Percentiles rank a stretch among this genome's conserved stretches.
Evolutionary conservation across 768 basidiomycete genomes (phyloP).

Genomic region (Chalciporus sphaerocephalus): DNA sequence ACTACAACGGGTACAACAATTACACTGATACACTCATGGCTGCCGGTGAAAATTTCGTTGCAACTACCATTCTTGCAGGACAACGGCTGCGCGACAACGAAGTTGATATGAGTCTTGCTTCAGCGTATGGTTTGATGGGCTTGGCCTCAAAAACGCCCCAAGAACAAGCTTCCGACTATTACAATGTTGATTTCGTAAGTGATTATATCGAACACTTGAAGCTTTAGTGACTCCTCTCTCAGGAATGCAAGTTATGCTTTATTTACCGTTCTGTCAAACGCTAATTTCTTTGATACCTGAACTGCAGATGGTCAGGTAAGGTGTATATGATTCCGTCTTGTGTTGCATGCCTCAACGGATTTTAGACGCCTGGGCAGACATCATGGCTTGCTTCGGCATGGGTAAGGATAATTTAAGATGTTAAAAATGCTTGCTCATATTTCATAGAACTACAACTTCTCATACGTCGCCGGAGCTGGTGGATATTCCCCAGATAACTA

Average conservation of each 20-base stretch:
- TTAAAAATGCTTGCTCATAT: not conserved
- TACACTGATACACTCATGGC: conserved; percentile 42
- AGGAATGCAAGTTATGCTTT: conserved; percentile 29
- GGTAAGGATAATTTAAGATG: conserved; percentile 34
- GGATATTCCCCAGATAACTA: conserved; percentile 55
- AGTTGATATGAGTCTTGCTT: conserved; percentile 51
- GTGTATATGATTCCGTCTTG: not conserved
- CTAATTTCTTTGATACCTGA: conserved; percentile 4
- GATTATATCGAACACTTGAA: not conserved
- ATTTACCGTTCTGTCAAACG: rapidly evolving
- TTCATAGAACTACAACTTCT: conserved; percentile 57
- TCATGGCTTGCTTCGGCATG: conserved; percentile 60
- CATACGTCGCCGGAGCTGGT: conserved; percentile 45
- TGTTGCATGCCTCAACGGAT: conserved; percentile 26
- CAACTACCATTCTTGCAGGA: conserved; percentile 36
- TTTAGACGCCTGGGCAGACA: conserved; percentile 55
- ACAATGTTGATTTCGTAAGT: conserved; percentile 38
- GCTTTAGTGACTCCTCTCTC: conserved; percentile 2
- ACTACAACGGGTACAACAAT: conserved; percentile 46
- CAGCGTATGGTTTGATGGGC: conserved; percentile 52
- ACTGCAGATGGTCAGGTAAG: conserved; percentile 29
- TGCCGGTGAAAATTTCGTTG: conserved; percentile 37
- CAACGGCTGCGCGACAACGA: conserved; percentile 13
- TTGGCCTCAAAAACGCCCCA: conserved; percentile 42
- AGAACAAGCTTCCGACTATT: conserved; percentile 56